phyloP scores from a whole-genome alignment of 805 yeast species.

The Cyberlindnera mrakii region DNA sequence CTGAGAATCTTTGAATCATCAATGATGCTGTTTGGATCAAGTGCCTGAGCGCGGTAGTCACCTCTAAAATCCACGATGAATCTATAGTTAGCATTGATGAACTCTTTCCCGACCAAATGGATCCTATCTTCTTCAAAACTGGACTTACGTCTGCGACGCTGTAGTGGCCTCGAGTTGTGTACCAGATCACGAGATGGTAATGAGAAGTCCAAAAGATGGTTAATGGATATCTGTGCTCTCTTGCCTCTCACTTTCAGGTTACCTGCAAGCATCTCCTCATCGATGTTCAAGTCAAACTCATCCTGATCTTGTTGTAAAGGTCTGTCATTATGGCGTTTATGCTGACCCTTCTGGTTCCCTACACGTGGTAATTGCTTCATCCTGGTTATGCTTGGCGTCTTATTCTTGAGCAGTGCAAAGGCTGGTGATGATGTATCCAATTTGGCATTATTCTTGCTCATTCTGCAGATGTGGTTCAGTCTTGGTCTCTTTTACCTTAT shows the following conservation, averaged over 20 bases:
- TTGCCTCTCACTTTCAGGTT: constrained; percentile 27
- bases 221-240: constrained; percentile 46
- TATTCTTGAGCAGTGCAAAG: constrained; percentile 24
- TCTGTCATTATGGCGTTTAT: no score
- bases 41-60: constrained; percentile 48
- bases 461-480: no score
- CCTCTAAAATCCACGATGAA: constrained; percentile 68
- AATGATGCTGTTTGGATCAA: constrained; percentile 74
- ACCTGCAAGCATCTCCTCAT: neutral
- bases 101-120: constrained; percentile 56
- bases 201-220: constrained; percentile 59
- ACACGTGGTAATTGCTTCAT: no score
- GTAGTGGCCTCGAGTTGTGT: neutral
- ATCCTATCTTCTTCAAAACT: constrained; percentile 29
- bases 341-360: no score
- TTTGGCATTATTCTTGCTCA: neutral
- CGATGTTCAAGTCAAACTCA: constrained; percentile 3
- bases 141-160: constrained; percentile 21
- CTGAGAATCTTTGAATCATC: constrained; percentile 56
- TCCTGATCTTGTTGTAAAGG: neutral
- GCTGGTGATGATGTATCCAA: neutral
- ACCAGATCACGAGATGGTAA: constrained; percentile 31
- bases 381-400: constrained; percentile 3
- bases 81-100: constrained; percentile 78
- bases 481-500: no score